A percentile compares a stretch with the other conserved stretches of the same genome.
These are phyloP conservation scores for Talaromyces sp. DNA, from an alignment of 2,329 filamentous ascomycete species.

Conservation along the genomic window DNA sequence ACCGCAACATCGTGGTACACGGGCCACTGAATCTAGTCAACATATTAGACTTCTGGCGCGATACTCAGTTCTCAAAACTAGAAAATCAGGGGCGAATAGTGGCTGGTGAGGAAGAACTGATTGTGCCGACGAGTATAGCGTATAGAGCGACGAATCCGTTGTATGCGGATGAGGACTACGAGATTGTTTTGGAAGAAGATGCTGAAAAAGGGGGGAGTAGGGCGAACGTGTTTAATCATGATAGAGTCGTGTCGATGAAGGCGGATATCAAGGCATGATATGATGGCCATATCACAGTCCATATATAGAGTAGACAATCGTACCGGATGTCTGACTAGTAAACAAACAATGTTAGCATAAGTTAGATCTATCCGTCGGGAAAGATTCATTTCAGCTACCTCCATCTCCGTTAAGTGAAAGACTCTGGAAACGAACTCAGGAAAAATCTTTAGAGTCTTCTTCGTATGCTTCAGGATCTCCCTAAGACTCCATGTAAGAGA, in stretches of 20 bases:
- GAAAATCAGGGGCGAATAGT: conserved; percentile 14
- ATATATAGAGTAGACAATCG: background rate
- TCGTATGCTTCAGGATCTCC: background rate
- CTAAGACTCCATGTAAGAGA: too few species aligned
- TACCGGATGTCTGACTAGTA: background rate
- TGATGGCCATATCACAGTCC: background rate
- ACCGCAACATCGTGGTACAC: conserved; percentile 74
- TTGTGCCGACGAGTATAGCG: conserved; percentile 41
- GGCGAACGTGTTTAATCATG: conserved; percentile 34
- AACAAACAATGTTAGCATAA: background rate
- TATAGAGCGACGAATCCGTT: conserved; percentile 51
- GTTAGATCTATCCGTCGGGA: background rate
- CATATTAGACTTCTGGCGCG: conserved; percentile 58
- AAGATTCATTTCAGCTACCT: background rate
- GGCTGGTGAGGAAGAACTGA: conserved; percentile 17
- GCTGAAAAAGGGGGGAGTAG: conserved; percentile 24
- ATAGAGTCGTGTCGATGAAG: conserved; percentile 36
- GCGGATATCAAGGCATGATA: conserved; percentile 20
- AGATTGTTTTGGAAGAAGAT: conserved; percentile 41
- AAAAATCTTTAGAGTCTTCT: background rate
- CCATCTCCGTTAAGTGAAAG: background rate
- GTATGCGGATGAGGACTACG: conserved; percentile 49
- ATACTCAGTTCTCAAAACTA: conserved; percentile 26
- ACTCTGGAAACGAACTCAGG: background rate
- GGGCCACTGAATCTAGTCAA: conserved; percentile 77